Percentiles rank a stretch among this genome's conserved stretches.
Evolutionary conservation across 805 yeast species (phyloP).

Genomic region (Spathaspora girioi): DNA sequence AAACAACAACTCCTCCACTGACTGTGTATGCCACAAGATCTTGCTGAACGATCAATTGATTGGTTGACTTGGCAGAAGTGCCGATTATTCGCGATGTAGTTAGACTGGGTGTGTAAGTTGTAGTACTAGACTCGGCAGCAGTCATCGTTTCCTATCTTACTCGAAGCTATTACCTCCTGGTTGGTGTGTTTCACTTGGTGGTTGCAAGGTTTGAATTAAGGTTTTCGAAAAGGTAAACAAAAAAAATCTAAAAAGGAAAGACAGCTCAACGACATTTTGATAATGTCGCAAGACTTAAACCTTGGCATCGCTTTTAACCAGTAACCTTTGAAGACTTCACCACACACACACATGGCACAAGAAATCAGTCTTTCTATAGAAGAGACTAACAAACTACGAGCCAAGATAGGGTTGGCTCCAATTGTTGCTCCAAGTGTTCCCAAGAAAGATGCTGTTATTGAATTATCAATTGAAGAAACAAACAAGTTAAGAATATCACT

Average conservation of each 20-base stretch:
- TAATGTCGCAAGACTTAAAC: neutral
- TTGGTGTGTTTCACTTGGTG: neutral
- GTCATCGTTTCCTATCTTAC: neutral
- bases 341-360: constrained; percentile 11
- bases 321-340: neutral
- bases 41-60: constrained; percentile 38
- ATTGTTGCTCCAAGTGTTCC: constrained; percentile 18
- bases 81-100: constrained; percentile 27
- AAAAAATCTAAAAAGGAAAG: neutral
- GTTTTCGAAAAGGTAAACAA: neutral
- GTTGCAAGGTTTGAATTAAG: neutral
- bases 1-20: constrained; percentile 58
- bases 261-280: neutral
- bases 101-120: neutral
- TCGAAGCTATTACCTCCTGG: neutral
- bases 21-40: constrained; percentile 51
- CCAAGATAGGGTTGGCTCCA: constrained; percentile 35
- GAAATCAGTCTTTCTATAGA: constrained; percentile 32
- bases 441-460: constrained; percentile 9
- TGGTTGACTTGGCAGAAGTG: constrained; percentile 41
- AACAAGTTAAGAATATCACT: constrained; percentile 47
- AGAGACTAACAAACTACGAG: constrained; percentile 42
- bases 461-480: constrained; percentile 49
- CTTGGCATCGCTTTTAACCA: too few relatives aligned
- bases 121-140: neutral